Evolutionary conservation across 139 green algal species (phyloP), one percentile per base, ranked within the genome.

Genomic region (Desmodesmus armatus): DNA sequence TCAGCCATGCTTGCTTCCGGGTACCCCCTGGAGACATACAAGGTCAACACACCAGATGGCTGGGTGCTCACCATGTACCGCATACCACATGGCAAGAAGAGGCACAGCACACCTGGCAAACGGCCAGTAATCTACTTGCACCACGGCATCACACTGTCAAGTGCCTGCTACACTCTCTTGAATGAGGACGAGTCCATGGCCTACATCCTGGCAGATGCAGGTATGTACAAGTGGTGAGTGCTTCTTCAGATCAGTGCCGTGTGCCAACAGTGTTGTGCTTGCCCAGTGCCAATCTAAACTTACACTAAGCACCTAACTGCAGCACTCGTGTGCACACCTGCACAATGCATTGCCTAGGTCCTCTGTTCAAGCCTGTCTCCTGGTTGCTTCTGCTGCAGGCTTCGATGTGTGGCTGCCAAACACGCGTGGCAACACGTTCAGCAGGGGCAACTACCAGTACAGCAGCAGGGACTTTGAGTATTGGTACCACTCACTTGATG

Each of bases 201-300:
- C 0, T 97, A 96, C 84, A 90, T 96, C 15, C 83, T 98, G 3
- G 94, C 95, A 11, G 94, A 98, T 76, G 69, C 86, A 37, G 92
- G 89, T 90, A 7, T 37, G 19, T 15, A 17, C 25, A 49, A 37
- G 35, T 55, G 47, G 7, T 13, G 13, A 13, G 7, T 55, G 47
- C 47, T 55, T 55, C 9, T 55, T 55, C 47, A 55, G 47, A 55
- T 13, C 47, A 7, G 47, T 13, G 13, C 47, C 47, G 13, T 21
- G 9, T 21, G 9, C 47, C 13, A 13, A 7, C 7, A 21, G 47
- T 2, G 23, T 67, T 23, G 23, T 67, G 1, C 51, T 62, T 27
- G 0, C 19, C 19, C 51, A 62, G 17, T 19, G 21, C 51, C 51
- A 27, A 27, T 17, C 21, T 21, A 6, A 33, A 53, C 15, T 35